Percentiles rank a stretch among this genome's conserved stretches.
These are phyloP conservation scores for Fomitopsis pulvina DNA, from an alignment of 768 basidiomycete genomes.

Conservation along the genomic window DNA sequence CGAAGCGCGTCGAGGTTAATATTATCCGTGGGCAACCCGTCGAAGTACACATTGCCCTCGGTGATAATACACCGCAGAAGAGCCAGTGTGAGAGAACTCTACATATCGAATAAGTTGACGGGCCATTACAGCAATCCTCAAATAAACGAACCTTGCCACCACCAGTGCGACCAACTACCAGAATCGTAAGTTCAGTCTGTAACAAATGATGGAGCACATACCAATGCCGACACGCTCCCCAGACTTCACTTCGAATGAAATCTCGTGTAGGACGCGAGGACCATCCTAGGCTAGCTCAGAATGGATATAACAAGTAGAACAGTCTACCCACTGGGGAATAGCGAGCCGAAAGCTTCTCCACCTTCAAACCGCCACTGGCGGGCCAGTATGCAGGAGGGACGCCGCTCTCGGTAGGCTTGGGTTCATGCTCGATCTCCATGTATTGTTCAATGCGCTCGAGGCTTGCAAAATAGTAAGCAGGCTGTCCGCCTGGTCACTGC, in stretches of 20 bases:
- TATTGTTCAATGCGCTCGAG: conserved; percentile 48
- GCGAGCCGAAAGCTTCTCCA: conserved; percentile 44
- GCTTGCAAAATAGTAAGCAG: conserved; percentile 19
- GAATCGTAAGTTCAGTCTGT: too few species aligned
- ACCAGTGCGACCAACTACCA: too few species aligned
- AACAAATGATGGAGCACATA: too few species aligned
- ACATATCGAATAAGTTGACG: neutral
- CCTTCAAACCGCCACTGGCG: conserved; percentile 42
- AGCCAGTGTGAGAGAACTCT: conserved; percentile 47
- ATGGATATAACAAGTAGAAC: too few species aligned
- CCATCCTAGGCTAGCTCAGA: too few species aligned
- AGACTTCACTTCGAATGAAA: conserved; percentile 46
- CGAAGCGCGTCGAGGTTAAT: conserved; percentile 43
- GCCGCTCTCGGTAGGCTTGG: conserved; percentile 38
- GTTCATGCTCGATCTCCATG: conserved; percentile 49
- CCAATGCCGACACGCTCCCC: too few species aligned
- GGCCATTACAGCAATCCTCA: too few species aligned
- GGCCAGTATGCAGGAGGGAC: too few species aligned
- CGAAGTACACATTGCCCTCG: conserved; percentile 39
- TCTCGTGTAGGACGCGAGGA: too few species aligned
- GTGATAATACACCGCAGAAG: conserved; percentile 44
- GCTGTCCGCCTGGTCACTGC: neutral
- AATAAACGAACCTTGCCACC: too few species aligned
- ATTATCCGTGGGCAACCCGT: conserved; percentile 31
- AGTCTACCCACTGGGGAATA: conserved; percentile 31